A percentile compares a stretch with the other conserved stretches of the same genome.
These are phyloP conservation scores for Persicaria maculosa DNA, from an alignment of 148 eudicot species.

Conservation along the genomic window DNA sequence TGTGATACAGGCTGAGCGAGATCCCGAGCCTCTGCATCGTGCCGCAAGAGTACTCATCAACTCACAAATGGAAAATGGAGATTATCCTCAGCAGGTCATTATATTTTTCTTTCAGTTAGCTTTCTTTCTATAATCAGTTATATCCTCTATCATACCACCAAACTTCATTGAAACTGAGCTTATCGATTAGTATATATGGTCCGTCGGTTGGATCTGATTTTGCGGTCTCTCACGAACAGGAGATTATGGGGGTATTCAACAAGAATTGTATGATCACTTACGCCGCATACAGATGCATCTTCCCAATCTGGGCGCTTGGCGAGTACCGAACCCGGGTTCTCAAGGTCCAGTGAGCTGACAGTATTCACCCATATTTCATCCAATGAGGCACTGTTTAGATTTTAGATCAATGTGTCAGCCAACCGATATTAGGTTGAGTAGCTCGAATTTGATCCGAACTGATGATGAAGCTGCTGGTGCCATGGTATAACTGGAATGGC, in stretches of 20 bases:
- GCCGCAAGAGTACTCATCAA: slow-evolving; percentile 75
- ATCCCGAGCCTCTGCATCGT: slow-evolving; percentile 63
- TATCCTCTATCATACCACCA: not conserved
- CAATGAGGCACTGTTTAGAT: no score
- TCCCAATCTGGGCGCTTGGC: slow-evolving; percentile 92
- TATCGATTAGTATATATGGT: not conserved
- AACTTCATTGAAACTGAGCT: not conserved
- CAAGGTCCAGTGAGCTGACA: not conserved
- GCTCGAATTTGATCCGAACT: not conserved
- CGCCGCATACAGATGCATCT: slow-evolving; percentile 73
- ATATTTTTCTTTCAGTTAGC: not conserved
- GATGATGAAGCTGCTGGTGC: not conserved
- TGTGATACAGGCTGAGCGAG: slow-evolving; percentile 52
- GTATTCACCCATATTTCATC: no score
- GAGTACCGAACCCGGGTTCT: slow-evolving; percentile 70
- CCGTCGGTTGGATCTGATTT: not conserved
- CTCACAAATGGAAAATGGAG: slow-evolving; percentile 81
- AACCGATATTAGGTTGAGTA: not conserved
- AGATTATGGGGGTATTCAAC: slow-evolving; percentile 93
- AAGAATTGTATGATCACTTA: slow-evolving; percentile 85
- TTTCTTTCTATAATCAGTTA: not conserved
- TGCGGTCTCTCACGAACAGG: slow-evolving; percentile 31
- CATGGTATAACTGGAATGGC: not conserved
- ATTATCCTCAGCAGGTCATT: slow-evolving; percentile 84
- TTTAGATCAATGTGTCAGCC: not conserved